A percentile compares a stretch with the other conserved stretches of the same genome.
Evolutionary conservation across 345 rosid species (phyloP).

Genomic region (Leavenworthia alabamica): DNA sequence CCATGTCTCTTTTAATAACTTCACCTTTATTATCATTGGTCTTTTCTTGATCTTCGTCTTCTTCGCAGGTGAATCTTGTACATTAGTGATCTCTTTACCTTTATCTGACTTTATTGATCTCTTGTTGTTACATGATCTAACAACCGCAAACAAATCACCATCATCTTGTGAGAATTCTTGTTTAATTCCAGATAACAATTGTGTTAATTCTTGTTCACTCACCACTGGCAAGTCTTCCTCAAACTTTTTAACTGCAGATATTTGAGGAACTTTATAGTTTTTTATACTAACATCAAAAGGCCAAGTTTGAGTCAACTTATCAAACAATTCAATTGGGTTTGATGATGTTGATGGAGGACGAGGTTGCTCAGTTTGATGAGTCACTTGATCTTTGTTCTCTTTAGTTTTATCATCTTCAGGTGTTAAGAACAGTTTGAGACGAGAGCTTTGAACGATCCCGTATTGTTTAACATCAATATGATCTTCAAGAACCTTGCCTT

Average conservation of each 20-base stretch:
- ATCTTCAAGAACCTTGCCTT: conserved; percentile 41
- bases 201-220: too few relatives aligned
- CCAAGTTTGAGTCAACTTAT: background rate
- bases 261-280: background rate
- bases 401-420: background rate
- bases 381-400: background rate
- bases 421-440: conserved; percentile 40
- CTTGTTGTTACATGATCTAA: too few relatives aligned
- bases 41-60: too few relatives aligned
- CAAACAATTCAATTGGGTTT: background rate
- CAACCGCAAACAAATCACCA: too few relatives aligned
- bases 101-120: too few relatives aligned
- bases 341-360: background rate
- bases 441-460: conserved; percentile 42
- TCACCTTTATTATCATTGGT: too few relatives aligned
- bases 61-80: background rate
- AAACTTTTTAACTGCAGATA: too few relatives aligned
- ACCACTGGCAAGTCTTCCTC: too few relatives aligned
- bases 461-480: conserved; percentile 35
- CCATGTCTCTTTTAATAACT: too few relatives aligned
- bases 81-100: background rate
- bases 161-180: too few relatives aligned
- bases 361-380: background rate
- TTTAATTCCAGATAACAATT: too few relatives aligned
- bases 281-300: background rate